phyloP scores from a whole-genome alignment of 2,329 filamentous ascomycete genomes.

The Claviceps purpurea region DNA sequence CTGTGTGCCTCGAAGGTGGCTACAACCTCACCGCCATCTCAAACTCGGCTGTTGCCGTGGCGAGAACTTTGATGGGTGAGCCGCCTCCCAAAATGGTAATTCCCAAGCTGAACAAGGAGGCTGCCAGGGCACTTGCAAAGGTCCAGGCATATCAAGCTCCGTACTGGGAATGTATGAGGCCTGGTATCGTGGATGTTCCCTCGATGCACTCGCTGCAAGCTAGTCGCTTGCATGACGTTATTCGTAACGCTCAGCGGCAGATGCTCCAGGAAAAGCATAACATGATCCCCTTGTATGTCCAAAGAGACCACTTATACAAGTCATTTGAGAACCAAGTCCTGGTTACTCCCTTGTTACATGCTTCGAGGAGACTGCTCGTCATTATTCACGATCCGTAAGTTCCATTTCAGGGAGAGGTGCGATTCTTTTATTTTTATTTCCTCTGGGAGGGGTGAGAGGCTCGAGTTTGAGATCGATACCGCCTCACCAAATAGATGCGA shows the following conservation, averaged over 20 bases:
- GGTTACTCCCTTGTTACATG: slow-evolving; percentile 58
- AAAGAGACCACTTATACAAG: slow-evolving; percentile 56
- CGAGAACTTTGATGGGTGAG: slow-evolving; percentile 87
- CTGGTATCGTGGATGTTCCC: slow-evolving; percentile 43
- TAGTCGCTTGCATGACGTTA: slow-evolving; percentile 62
- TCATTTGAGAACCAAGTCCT: slow-evolving; percentile 80
- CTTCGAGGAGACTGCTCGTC: slow-evolving; percentile 57
- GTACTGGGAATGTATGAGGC: slow-evolving; percentile 83
- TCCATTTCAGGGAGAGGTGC: neutral
- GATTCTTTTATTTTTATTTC: too few species aligned
- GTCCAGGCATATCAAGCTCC: slow-evolving; percentile 49
- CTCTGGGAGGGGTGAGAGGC: too few species aligned
- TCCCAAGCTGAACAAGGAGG: slow-evolving; percentile 43
- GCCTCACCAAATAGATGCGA: neutral
- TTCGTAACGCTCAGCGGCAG: slow-evolving; percentile 64
- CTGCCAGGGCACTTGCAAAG: slow-evolving; percentile 40
- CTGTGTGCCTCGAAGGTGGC: slow-evolving; percentile 87
- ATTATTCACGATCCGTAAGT: slow-evolving; percentile 84
- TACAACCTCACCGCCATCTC: slow-evolving; percentile 93
- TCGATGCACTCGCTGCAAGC: slow-evolving; percentile 39
- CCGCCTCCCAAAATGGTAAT: slow-evolving; percentile 54
- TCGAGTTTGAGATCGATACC: too few species aligned
- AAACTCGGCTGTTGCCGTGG: slow-evolving; percentile 80
- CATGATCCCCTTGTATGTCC: slow-evolving; percentile 72
- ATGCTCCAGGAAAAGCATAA: slow-evolving; percentile 56